Base-by-base conservation (phyloP, 768 basidiomycete species). In the Dioszegia aurantiaca region DNA sequence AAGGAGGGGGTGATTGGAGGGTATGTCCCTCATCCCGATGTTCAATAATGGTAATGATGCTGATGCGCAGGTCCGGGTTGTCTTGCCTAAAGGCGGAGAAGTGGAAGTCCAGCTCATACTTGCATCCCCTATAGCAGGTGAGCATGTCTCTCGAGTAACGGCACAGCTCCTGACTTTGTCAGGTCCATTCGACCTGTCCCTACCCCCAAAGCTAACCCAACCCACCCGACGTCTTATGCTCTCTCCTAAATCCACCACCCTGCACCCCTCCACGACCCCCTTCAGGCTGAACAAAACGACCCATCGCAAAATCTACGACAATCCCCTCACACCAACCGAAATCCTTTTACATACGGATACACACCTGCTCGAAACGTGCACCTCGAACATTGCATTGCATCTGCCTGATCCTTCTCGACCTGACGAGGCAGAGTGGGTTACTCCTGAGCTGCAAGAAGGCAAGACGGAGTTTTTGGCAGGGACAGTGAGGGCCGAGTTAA, bases 311-410 rank as follows among this genome's bases (percentile, higher is more conserved):
- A 58, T 68, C 17, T 73, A 73, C 57, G 64, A 65, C 26, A 30
- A 31, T 28, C 68, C 71, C 1, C 24, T 57, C 23, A 40, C 23
- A 19, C 53, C 68, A 31, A 60, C 62, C 1, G 72, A 73, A 54
- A 62, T 69, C 16, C 44, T 73, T 2, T 47, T 73, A 1, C 72
- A 69, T 40, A 70, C 69, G 2, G 2, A 23, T 3, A 46, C 37
- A 0, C 45, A 57, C 37, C 21, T 73, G 6, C 63, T 70, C 23
- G 72, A 73, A 55, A 67, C 67, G 4, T 54, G 56, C 27, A 73
- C 72, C 1, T 70, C 72, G 0, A 73, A 73, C 43, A 65, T 70
- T 28, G 71, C 71, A 10, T 41, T 73, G n/a, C 48, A 56, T 21
- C 16, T 52, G 4, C 45, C 66, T 5, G 23, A 40, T 17, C 39